Conservation (phyloP, 2,329 filamentous ascomycete species). For the Gaeumannomyces sp. region DNA sequence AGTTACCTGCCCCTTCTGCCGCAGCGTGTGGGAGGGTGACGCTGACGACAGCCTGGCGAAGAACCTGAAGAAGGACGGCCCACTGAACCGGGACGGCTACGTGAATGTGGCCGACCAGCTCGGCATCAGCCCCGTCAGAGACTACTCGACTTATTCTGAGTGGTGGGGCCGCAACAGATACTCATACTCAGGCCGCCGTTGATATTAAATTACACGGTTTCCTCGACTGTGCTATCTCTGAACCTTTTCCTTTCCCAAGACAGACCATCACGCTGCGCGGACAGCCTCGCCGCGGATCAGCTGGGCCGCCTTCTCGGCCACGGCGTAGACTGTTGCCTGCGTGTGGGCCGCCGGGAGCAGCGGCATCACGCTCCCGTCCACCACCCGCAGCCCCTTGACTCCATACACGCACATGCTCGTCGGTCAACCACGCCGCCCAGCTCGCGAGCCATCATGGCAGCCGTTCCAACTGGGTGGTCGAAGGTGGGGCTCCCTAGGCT, state of each 20-base stretch:
- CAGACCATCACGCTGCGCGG: too few relatives aligned
- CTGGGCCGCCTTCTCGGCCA: constrained; percentile 14
- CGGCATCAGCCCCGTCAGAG: constrained; percentile 47
- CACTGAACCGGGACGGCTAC: constrained; percentile 46
- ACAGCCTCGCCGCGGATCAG: constrained; percentile 7
- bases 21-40: constrained; percentile 48
- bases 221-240: too few relatives aligned
- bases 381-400: constrained; percentile 13
- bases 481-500: constrained; percentile 1
- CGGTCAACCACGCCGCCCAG: constrained; percentile 7
- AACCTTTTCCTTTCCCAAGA: too few relatives aligned
- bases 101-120: constrained; percentile 55
- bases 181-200: too few relatives aligned
- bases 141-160: constrained; percentile 9
- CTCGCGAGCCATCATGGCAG: constrained; percentile 15
- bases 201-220: too few relatives aligned
- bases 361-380: constrained; percentile 14
- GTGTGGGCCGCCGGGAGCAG: constrained; percentile 13
- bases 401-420: constrained; percentile 12
- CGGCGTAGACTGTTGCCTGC: constrained; percentile 14
- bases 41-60: constrained; percentile 36
- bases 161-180: background rate
- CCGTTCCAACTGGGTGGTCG: constrained; percentile 8
- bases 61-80: constrained; percentile 36
- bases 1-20: constrained; percentile 57